Evolutionary conservation across 108 stramenopile species (phyloP).

Genomic region (Nitzschia putrida): DNA sequence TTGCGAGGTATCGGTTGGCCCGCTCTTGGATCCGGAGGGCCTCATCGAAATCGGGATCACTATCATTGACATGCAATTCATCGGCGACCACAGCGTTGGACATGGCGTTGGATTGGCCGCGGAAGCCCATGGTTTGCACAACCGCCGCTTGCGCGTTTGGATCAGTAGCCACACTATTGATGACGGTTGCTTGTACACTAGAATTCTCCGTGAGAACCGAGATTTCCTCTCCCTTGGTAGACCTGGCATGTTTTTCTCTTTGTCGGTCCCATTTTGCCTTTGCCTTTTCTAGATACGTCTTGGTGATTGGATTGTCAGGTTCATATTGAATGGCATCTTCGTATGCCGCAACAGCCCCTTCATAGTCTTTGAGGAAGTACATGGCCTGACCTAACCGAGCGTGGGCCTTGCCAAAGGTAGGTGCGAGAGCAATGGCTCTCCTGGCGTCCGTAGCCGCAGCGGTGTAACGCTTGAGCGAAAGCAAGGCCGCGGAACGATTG

Average conservation of each 20-base stretch:
- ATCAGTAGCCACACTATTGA: conserved; percentile 68
- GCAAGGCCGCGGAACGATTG: conserved; percentile 83
- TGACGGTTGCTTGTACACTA: conserved; percentile 50
- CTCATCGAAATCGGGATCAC: conserved; percentile 88
- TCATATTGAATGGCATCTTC: conserved; percentile 82
- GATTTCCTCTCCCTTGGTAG: conserved; percentile 51
- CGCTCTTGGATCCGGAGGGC: conserved; percentile 83
- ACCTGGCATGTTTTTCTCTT: conserved; percentile 51
- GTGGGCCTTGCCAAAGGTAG: conserved; percentile 94
- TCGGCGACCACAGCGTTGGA: conserved; percentile 37
- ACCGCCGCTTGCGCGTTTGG: conserved; percentile 45
- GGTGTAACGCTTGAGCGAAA: conserved; percentile 79
- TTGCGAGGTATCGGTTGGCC: conserved; percentile 66
- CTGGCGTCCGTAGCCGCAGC: conserved; percentile 83
- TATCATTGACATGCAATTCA: conserved; percentile 36
- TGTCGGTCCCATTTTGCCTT: conserved; percentile 67
- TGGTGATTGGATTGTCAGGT: conserved; percentile 71
- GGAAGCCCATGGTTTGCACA: conserved; percentile 36
- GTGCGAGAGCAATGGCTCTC: conserved; percentile 82
- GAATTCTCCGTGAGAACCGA: conserved; percentile 53
- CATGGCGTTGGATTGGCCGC: conserved; percentile 35
- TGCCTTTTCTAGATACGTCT: conserved; percentile 84
- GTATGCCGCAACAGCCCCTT: conserved; percentile 83
- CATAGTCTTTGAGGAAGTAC: conserved; percentile 84
- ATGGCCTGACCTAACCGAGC: conserved; percentile 84